Percentiles rank a stretch among this genome's conserved stretches.
Conservation (phyloP, 2,329 filamentous ascomycete species). For the Ascochyta clinopodiicola region DNA sequence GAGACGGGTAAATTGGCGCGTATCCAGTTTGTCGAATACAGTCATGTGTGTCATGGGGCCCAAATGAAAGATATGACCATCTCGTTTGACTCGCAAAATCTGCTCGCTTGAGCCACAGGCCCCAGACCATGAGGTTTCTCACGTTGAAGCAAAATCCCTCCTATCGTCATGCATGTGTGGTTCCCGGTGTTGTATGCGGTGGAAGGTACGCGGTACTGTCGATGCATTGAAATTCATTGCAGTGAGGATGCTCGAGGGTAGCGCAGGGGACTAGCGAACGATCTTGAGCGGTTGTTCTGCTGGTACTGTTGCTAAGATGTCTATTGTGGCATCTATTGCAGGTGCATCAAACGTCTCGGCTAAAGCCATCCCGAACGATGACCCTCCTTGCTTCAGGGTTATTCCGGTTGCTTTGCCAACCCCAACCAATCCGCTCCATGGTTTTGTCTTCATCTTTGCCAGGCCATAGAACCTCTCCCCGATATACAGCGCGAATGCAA, state of each 20-base stretch:
- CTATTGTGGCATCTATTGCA: not conserved
- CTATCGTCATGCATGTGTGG: not conserved
- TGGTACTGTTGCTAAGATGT: not conserved
- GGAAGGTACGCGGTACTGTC: not conserved
- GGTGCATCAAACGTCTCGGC: not conserved
- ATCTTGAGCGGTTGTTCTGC: too few relatives aligned
- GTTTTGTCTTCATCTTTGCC: slow-evolving; percentile 51
- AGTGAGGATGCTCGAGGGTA: too few relatives aligned
- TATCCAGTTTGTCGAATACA: not conserved
- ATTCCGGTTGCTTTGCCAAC: not conserved
- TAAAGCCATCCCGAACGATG: not conserved
- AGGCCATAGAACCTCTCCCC: slow-evolving; percentile 61
- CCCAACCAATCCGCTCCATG: slow-evolving; percentile 23
- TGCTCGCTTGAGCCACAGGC: not conserved
- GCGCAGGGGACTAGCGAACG: too few relatives aligned
- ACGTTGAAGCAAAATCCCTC: not conserved
- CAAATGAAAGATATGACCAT: not conserved
- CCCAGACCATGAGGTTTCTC: not conserved
- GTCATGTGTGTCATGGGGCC: not conserved
- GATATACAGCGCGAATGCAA: slow-evolving; percentile 59
- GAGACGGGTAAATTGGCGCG: not conserved
- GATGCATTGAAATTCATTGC: not conserved
- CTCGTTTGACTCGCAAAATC: not conserved
- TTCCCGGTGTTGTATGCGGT: not conserved
- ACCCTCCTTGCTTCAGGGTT: not conserved